These are phyloP conservation scores for Hyaloscypha finlandica DNA, from an alignment of 495 filamentous ascomycete species.

Conservation along the genomic window DNA sequence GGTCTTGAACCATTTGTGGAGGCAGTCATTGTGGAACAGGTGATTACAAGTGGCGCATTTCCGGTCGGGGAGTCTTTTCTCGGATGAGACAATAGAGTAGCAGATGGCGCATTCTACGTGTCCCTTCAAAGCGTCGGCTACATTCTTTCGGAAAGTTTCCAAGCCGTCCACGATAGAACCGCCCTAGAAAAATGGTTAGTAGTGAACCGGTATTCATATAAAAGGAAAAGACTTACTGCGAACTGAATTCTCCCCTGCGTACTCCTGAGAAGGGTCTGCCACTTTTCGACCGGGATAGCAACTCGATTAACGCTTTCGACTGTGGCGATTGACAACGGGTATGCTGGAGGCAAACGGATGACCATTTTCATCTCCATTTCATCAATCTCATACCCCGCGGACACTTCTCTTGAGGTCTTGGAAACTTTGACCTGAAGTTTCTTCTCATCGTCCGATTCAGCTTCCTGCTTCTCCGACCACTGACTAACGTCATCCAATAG, in stretches of 20 bases:
- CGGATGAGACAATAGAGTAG: constrained; percentile 86
- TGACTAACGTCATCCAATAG: constrained; percentile 68
- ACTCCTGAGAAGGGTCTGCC: constrained; percentile 79
- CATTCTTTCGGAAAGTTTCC: constrained; percentile 77
- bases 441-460: constrained; percentile 63
- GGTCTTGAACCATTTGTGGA: constrained; percentile 95
- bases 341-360: constrained; percentile 75
- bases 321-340: constrained; percentile 76
- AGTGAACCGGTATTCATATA: background rate
- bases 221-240: constrained; percentile 50
- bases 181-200: constrained; percentile 46
- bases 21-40: constrained; percentile 83
- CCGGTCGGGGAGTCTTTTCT: constrained; percentile 88
- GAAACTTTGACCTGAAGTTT: constrained; percentile 73
- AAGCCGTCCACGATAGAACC: constrained; percentile 84
- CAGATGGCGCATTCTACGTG: constrained; percentile 97
- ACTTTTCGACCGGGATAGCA: constrained; percentile 84
- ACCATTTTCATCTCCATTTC: constrained; percentile 78
- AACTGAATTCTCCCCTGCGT: constrained; percentile 94
- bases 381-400: constrained; percentile 81
- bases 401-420: constrained; percentile 68
- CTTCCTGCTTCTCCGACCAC: constrained; percentile 64
- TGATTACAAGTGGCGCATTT: constrained; percentile 92
- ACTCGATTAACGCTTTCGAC: constrained; percentile 80
- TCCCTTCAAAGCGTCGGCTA: constrained; percentile 83